Evolutionary conservation across 306 rosid genomes (phyloP).

Genomic region (Begonia fuchsioides): DNA sequence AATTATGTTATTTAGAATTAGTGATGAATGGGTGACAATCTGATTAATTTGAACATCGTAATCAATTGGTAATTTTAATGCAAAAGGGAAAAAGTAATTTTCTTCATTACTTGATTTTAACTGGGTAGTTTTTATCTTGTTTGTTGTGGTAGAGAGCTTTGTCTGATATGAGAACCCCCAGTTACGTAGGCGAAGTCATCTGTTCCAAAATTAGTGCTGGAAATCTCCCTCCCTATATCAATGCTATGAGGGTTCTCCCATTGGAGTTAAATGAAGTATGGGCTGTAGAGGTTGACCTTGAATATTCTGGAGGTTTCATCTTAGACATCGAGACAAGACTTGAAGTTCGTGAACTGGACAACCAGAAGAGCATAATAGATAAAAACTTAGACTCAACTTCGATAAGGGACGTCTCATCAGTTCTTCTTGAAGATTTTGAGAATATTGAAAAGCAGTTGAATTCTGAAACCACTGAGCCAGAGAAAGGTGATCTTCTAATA

Average conservation of each 20-base stretch:
- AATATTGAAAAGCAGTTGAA: constrained; percentile 39
- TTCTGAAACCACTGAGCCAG: constrained; percentile 35
- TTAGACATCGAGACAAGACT: constrained; percentile 76
- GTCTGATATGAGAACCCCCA: constrained; percentile 65
- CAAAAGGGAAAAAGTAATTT: too few relatives aligned
- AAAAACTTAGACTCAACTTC: constrained; percentile 28
- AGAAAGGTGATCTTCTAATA: constrained; percentile 29
- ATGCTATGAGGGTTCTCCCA: constrained; percentile 78
- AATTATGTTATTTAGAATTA: too few relatives aligned
- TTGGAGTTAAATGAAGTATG: constrained; percentile 72
- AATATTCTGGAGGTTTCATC: constrained; percentile 68
- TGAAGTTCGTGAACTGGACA: constrained; percentile 68
- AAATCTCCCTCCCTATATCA: constrained; percentile 57
- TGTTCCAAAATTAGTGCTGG: constrained; percentile 67
- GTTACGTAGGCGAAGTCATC: constrained; percentile 66
- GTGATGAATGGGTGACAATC: too few relatives aligned
- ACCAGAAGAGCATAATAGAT: constrained; percentile 21
- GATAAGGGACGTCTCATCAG: constrained; percentile 44
- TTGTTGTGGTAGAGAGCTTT: constrained; percentile 40
- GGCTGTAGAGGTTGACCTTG: constrained; percentile 78
- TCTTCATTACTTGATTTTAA: background rate
- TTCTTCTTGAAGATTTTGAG: constrained; percentile 62
- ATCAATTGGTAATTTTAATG: too few relatives aligned
- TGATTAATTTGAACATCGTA: too few relatives aligned
- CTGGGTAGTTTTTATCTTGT: constrained; percentile 8